phyloP scores from a whole-genome alignment of 805 yeast genomes.

The Suhomyces vadensis region DNA sequence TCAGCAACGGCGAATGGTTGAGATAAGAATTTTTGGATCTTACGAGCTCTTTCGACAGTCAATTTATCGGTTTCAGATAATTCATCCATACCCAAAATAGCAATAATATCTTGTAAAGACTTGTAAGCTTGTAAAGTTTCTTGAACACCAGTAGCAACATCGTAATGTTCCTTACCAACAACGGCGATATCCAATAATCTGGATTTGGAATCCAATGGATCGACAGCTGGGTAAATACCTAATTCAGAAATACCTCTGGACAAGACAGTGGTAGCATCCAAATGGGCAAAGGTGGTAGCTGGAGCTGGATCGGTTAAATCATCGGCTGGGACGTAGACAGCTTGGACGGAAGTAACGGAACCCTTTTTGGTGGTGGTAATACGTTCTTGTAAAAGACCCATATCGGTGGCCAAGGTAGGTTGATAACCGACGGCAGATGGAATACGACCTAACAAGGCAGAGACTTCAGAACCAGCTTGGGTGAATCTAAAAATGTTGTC shows the following conservation, averaged over 20 bases:
- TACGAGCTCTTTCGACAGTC: constrained; percentile 99
- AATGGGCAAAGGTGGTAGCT: constrained; percentile 99
- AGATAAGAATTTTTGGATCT: constrained; percentile 99
- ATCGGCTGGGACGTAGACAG: constrained; percentile 99
- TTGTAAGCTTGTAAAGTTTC: constrained; percentile 99
- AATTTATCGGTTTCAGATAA: constrained; percentile 97
- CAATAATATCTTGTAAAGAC: constrained; percentile 99
- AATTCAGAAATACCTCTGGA: constrained; percentile 99
- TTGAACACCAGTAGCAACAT: constrained; percentile 91
- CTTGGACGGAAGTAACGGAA: constrained; percentile 99
- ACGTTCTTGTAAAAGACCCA: constrained; percentile 99
- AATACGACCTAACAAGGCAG: constrained; percentile 99
- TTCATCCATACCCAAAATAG: constrained; percentile 99
- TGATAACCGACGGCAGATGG: constrained; percentile 99
- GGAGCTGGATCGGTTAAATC: constrained; percentile 99
- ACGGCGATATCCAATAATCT: constrained; percentile 96
- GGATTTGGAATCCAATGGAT: constrained; percentile 98
- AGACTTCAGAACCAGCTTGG: constrained; percentile 99
- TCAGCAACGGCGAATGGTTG: constrained; percentile 99
- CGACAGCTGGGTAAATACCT: constrained; percentile 99
- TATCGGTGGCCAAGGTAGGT: constrained; percentile 99
- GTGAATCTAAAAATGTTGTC: constrained; percentile 99
- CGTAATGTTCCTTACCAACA: constrained; percentile 99
- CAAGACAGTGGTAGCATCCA: constrained; percentile 99
- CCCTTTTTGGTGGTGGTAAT: constrained; percentile 99